Percentiles rank a stretch among this genome's conserved stretches.
phyloP scores from a whole-genome alignment of 1,284 basidiomycete species.

The Ceratobasidium sp. region DNA sequence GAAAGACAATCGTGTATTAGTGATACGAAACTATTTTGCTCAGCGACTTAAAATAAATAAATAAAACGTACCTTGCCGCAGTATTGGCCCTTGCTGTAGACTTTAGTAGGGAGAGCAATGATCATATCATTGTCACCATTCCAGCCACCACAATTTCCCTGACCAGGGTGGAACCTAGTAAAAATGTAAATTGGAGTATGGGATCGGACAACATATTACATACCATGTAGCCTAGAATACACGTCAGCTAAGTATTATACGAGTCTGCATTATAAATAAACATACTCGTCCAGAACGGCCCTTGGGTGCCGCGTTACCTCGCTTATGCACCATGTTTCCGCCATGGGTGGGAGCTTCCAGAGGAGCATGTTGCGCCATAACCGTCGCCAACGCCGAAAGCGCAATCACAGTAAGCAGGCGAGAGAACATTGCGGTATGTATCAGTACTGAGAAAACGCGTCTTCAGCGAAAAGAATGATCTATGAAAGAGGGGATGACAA shows the following conservation, averaged over 20 bases:
- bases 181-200: not conserved
- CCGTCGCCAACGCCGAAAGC: constrained; percentile 5
- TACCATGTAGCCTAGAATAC: constrained; percentile 27
- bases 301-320: not conserved
- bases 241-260: not conserved
- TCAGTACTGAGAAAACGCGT: not conserved
- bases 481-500: not conserved
- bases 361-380: constrained; percentile 19
- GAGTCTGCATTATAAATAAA: not conserved
- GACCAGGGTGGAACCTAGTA: constrained; percentile 26
- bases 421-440: constrained; percentile 15
- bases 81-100: constrained; percentile 21
- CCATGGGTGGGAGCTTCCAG: not conserved
- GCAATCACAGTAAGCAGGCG: constrained; percentile 17
- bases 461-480: constrained; percentile 1
- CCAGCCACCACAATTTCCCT: constrained; percentile 29
- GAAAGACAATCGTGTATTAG: not conserved
- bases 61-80: constrained; percentile 27
- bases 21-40: not conserved
- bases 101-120: constrained; percentile 12
- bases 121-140: constrained; percentile 30
- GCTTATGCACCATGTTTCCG: not conserved
- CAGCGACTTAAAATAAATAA: too few relatives aligned
- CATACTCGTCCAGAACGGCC: constrained; percentile 25
- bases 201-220: not conserved